Base-by-base conservation (phyloP, 306 rosid genomes). In the Luffa aegyptiaca region DNA sequence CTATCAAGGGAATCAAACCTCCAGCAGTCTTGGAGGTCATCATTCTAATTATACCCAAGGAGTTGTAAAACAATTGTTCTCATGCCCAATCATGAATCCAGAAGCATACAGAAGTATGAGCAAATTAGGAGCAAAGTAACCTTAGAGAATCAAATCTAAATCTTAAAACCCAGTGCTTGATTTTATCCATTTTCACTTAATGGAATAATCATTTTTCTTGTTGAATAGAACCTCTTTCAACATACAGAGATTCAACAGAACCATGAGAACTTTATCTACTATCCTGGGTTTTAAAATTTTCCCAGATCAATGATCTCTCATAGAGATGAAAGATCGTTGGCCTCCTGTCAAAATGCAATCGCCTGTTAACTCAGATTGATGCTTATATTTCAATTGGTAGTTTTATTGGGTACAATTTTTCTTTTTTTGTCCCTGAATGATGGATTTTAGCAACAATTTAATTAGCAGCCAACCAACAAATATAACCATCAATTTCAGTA, bases 1-100 rank as follows among this genome's bases (percentile, higher is more conserved):
- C 26, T 69, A 69, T 12, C 20, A 72, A 26, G 42, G 77, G 77
- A 73, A 73, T 14, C 41, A 75, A 75, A 75, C 64, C 49, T 75
- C 78, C 79, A 75, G 45, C 10, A 75, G 64, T 51, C 64, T 14
- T 8, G 8, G 17, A 74, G 8, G 13, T 46, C 44, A 33, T 31
- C 44, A 16, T 49, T 51, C 45, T 51, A 33, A 51, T 7, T n/a
- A 31, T 17, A 75, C 33, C 62, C 36, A 36, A 52, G 48, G 17
- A 75, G 17, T 46, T 14, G 35, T 75, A 36, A 35, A 36, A 52
- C 64, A 36, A 56, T 51, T 36, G 45, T 36, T 75, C 79, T 36
- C 52, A 36, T 52, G 49, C 35, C 53, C 49, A 36, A 36, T 4
- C 49, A 53, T 53, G 53, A 49, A 18, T 75, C 49, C 79, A 75